Evolutionary conservation across 1,284 basidiomycete genomes (phyloP), one percentile per base, ranked within the genome.

Genomic region (Schizophyllum commune): DNA sequence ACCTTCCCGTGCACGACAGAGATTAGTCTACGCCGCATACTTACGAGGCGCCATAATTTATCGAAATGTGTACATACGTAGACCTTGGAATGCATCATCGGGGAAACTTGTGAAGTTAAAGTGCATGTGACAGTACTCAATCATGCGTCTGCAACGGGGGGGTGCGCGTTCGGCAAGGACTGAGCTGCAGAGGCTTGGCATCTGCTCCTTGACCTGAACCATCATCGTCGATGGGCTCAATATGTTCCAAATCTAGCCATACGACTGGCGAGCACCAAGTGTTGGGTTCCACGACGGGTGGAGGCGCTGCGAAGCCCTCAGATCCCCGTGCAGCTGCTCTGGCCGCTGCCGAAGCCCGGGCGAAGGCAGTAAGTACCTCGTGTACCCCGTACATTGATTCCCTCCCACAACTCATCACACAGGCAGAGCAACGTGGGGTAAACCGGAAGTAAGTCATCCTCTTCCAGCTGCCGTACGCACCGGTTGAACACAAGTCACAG

Each of bases 291-390:
- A 3, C 56, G 9, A 57, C 11, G 9, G n/a, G n/a, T 22, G 65
- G 65, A 60, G 63, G 69, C 69, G 65, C 60, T 60, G 63, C 58
- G 64, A 63, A 56, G 64, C 72, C 67, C 61, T 70, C 68, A 58
- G 75, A 86, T 76, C 78, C 80, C 69, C 81, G 86, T 68, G 70
- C 74, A 54, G 88, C 87, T 66, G 84, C 85, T 63, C 84, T 85
- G 68, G 83, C 82, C 70, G 88, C 88, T 61, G 88, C 88, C 62
- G 88, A 90, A 72, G 79, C 80, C 69, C 77, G 88, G 68, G 66
- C 81, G 70, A 78, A 85, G 73, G 79, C 79, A 70, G 87, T 89
- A 66, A 72, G 85, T 75, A 58, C 63, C 47, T 57, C 57, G 58
- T 59, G 5, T 55, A 51, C 60, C 33, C 52, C 51, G 57, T 57